Conservation (phyloP, 2,329 filamentous ascomycete species). For the Hymenoscyphus albidus region DNA sequence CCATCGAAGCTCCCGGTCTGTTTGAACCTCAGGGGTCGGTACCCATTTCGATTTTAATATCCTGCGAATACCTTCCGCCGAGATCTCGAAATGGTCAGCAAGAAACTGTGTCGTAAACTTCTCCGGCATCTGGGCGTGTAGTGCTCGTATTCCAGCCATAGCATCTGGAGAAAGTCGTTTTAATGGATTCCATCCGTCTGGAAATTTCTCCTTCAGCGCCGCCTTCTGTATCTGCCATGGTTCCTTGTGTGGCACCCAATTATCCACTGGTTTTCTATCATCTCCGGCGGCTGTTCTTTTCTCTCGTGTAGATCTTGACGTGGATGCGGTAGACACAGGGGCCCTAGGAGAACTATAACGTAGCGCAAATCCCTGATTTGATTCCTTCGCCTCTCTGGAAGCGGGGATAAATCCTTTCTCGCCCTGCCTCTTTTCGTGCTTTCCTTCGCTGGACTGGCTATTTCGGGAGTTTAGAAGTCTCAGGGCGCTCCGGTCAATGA, state of each 20-base stretch:
- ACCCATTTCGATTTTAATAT: conserved; percentile 79
- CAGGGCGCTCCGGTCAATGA: neutral
- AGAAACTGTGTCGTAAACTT: conserved; percentile 72
- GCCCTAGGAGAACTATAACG: conserved; percentile 13
- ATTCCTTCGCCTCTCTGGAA: conserved; percentile 10
- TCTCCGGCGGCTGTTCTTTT: neutral
- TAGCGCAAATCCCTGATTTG: conserved; percentile 15
- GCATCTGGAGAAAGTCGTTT: conserved; percentile 91
- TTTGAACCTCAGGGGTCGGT: conserved; percentile 54
- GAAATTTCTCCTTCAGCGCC: conserved; percentile 73
- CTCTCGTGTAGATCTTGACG: neutral
- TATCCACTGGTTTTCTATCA: conserved; percentile 9
- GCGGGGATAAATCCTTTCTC: neutral
- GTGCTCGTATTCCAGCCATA: conserved; percentile 79
- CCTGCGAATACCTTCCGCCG: conserved; percentile 78
- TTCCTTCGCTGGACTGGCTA: neutral
- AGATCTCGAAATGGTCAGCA: conserved; percentile 77
- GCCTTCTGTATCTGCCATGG: conserved; percentile 74
- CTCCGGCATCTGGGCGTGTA: conserved; percentile 73
- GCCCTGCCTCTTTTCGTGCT: neutral
- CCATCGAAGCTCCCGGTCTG: conserved; percentile 57
- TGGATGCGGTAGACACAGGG: neutral
- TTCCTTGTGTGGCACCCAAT: conserved; percentile 38
- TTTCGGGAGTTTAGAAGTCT: conserved; percentile 1
- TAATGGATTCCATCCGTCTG: conserved; percentile 73